Evolutionary conservation across 2,329 filamentous ascomycete genomes (phyloP).

Genomic region (Alternaria sp.): DNA sequence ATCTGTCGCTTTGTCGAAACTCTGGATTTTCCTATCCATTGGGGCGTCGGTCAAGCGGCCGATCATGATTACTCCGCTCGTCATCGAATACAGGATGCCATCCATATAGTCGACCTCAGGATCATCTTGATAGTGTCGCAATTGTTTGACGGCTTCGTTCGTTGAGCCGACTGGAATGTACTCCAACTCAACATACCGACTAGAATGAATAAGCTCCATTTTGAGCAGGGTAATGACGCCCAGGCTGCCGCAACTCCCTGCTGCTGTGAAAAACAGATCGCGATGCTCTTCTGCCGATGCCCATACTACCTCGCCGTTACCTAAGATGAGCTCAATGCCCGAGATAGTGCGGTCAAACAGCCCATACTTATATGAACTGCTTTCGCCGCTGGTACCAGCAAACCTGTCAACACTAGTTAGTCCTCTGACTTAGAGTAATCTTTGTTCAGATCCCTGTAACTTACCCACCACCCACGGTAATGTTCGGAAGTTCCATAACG

Average conservation of each 20-base stretch:
- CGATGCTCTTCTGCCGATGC: slow-evolving; percentile 55
- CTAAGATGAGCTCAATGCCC: slow-evolving; percentile 69
- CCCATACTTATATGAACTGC: slow-evolving; percentile 70
- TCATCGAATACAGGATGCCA: slow-evolving; percentile 68
- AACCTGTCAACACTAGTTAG: slow-evolving; percentile 51
- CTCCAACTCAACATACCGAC: slow-evolving; percentile 66
- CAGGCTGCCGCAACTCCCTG: slow-evolving; percentile 67
- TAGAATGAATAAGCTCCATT: slow-evolving; percentile 63
- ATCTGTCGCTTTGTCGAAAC: slow-evolving; percentile 67
- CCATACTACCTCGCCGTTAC: slow-evolving; percentile 63
- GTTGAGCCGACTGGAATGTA: slow-evolving; percentile 65
- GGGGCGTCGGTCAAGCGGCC: slow-evolving; percentile 64
- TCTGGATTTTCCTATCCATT: slow-evolving; percentile 44
- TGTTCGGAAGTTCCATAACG: slow-evolving; percentile 76
- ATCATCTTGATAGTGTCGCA: slow-evolving; percentile 57
- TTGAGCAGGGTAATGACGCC: slow-evolving; percentile 69
- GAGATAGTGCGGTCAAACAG: slow-evolving; percentile 71
- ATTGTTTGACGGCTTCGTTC: slow-evolving; percentile 58
- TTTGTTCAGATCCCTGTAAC: neutral
- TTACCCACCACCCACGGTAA: slow-evolving; percentile 70
- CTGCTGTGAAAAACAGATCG: slow-evolving; percentile 67
- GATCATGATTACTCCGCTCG: slow-evolving; percentile 66
- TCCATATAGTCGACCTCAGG: slow-evolving; percentile 70
- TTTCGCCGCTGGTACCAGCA: slow-evolving; percentile 72
- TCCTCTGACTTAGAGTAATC: neutral